Evolutionary conservation across 345 rosid species (phyloP).

Genomic region (Ceriops decandra): DNA sequence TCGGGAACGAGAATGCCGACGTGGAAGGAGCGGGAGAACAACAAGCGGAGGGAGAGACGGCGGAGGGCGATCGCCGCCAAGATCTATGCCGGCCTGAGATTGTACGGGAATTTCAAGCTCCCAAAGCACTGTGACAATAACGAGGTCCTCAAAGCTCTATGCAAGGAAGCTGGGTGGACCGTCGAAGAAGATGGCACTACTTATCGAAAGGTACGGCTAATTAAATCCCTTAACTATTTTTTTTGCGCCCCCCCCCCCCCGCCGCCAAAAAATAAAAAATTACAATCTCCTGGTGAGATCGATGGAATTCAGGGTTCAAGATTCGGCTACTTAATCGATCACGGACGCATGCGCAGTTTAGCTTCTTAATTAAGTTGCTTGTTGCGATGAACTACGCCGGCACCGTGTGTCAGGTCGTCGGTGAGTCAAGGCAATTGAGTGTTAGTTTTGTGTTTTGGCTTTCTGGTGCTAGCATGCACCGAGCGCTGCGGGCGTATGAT

Average conservation of each 20-base stretch:
- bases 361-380: neutral
- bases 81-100: slow-evolving; percentile 76
- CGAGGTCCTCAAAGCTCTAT: slow-evolving; percentile 83
- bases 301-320: too few relatives aligned
- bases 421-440: neutral
- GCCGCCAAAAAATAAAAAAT: too few relatives aligned
- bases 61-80: slow-evolving; percentile 87
- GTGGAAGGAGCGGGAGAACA: slow-evolving; percentile 88
- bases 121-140: slow-evolving; percentile 94
- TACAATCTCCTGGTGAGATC: too few relatives aligned
- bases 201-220: slow-evolving; percentile 63
- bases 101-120: slow-evolving; percentile 77
- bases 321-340: too few relatives aligned
- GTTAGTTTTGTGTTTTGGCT: neutral
- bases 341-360: neutral
- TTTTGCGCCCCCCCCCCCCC: too few relatives aligned
- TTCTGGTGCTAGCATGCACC: neutral
- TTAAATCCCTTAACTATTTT: too few relatives aligned
- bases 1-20: slow-evolving; percentile 78
- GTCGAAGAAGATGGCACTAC: slow-evolving; percentile 86
- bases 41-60: slow-evolving; percentile 77
- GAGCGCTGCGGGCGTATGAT: neutral
- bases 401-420: neutral
- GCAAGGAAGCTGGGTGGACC: slow-evolving; percentile 85
- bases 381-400: neutral